phyloP scores from a whole-genome alignment of 2,329 filamentous ascomycete genomes.

The Cercospora canescens region DNA sequence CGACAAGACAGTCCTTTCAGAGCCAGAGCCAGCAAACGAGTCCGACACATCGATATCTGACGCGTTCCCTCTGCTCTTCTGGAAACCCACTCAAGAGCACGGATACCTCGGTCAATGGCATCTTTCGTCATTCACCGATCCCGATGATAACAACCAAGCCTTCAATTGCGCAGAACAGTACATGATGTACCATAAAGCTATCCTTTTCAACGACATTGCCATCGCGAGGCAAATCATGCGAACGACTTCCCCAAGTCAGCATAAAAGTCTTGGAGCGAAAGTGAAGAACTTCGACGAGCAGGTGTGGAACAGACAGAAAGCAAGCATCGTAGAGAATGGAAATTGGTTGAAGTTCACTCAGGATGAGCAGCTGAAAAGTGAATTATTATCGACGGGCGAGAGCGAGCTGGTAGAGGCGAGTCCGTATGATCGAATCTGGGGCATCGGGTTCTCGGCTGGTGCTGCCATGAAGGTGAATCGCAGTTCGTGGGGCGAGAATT shows the following conservation, averaged over 20 bases:
- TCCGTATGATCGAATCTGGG: conserved; percentile 22
- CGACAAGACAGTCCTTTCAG: not conserved
- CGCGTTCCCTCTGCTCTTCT: conserved; percentile 18
- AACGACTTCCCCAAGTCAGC: conserved; percentile 1
- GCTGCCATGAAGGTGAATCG: conserved; percentile 1
- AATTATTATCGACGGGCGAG: conserved; percentile 16
- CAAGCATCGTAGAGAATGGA: conserved; percentile 13
- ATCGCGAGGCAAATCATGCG: conserved; percentile 11
- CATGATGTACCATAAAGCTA: conserved; percentile 27
- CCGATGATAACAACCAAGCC: not conserved
- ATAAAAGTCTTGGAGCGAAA: conserved; percentile 13
- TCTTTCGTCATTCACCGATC: conserved; percentile 16
- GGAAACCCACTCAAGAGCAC: conserved; percentile 11
- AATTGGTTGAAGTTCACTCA: conserved; percentile 21
- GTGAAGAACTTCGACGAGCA: conserved; percentile 12
- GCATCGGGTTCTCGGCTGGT: conserved; percentile 18
- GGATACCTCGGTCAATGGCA: conserved; percentile 26
- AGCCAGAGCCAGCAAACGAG: not conserved
- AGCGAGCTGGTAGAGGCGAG: conserved; percentile 20
- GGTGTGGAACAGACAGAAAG: conserved; percentile 4
- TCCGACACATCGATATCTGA: not conserved
- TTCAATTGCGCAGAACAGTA: conserved; percentile 25
- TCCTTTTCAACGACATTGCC: conserved; percentile 11
- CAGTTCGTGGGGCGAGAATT: conserved; percentile 12
- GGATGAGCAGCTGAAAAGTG: conserved; percentile 7